Conservation (phyloP, 305 asterid genomes). For the Solanum hybrid region DNA sequence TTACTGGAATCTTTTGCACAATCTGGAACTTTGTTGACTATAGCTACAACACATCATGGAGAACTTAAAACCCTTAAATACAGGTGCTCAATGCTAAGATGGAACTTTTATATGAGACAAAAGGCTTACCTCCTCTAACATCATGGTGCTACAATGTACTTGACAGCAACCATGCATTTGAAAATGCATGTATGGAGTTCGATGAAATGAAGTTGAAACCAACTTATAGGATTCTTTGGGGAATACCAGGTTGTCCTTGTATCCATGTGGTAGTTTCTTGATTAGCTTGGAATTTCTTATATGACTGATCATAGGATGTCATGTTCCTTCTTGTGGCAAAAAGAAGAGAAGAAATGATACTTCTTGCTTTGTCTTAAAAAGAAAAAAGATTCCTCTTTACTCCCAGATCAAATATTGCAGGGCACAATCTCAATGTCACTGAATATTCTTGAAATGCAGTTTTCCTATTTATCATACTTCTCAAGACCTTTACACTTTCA, state of each 20-base stretch:
- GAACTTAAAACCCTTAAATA: conserved; percentile 95
- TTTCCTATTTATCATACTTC: background rate
- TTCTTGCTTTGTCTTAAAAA: background rate
- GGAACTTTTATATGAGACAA: conserved; percentile 7
- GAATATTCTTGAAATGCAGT: background rate
- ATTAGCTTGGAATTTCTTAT: background rate
- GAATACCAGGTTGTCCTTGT: conserved; percentile 74
- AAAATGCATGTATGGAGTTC: conserved; percentile 98
- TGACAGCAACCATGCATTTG: conserved; percentile 73
- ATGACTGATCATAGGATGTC: background rate
- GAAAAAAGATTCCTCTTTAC: background rate
- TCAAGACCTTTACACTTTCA: background rate
- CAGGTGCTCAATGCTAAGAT: conserved; percentile 44
- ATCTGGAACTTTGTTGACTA: conserved; percentile 66
- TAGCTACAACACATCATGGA: conserved; percentile 98
- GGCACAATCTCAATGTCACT: background rate
- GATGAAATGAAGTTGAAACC: conserved; percentile 94
- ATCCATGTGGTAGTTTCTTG: conserved; percentile 6
- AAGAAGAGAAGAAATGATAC: background rate
- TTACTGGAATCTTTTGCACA: conserved; percentile 89
- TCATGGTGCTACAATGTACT: conserved; percentile 19
- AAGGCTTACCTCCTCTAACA: conserved; percentile 16
- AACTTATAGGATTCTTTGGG: conserved; percentile 96
- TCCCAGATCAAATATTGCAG: background rate
- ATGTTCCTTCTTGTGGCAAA: background rate